Conservation (phyloP, 306 rosid genomes). For the Myrica gale region DNA sequence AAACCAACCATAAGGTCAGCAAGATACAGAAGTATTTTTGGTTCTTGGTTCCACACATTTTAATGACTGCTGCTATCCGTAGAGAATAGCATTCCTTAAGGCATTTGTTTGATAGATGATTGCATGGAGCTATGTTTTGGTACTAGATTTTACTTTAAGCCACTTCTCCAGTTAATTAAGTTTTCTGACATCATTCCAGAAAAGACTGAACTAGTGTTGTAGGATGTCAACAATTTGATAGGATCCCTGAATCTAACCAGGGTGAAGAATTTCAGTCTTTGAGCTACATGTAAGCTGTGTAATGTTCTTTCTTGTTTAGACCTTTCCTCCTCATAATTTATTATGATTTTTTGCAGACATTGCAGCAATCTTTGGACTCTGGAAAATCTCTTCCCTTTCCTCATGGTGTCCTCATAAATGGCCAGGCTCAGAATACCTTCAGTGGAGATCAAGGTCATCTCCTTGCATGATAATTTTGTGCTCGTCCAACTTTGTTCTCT, state of each 20-base stretch:
- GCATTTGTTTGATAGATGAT: neutral
- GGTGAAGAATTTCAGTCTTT: neutral
- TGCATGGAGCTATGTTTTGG: neutral
- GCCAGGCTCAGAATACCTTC: conserved; percentile 58
- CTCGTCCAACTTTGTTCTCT: conserved; percentile 6
- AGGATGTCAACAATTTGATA: neutral
- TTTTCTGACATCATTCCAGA: neutral
- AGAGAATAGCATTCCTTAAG: neutral
- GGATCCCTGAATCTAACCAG: conserved; percentile 2
- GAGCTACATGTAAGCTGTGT: neutral
- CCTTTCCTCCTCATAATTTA: neutral
- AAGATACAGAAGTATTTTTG: neutral
- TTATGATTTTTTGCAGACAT: conserved; percentile 44
- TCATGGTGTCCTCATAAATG: conserved; percentile 82
- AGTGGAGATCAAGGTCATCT: conserved; percentile 69
- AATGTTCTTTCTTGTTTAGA: conserved; percentile 3
- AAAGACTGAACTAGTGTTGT: neutral
- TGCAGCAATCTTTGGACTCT: conserved; percentile 65
- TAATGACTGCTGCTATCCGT: neutral
- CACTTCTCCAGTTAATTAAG: neutral
- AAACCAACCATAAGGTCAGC: conserved; percentile 70
- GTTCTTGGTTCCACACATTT: neutral
- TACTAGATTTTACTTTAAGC: neutral
- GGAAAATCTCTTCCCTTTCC: conserved; percentile 78
- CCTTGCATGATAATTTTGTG: conserved; percentile 2